Base-by-base conservation (phyloP, 2,329 filamentous ascomycete species). In the Tetracladium maxilliforme region DNA sequence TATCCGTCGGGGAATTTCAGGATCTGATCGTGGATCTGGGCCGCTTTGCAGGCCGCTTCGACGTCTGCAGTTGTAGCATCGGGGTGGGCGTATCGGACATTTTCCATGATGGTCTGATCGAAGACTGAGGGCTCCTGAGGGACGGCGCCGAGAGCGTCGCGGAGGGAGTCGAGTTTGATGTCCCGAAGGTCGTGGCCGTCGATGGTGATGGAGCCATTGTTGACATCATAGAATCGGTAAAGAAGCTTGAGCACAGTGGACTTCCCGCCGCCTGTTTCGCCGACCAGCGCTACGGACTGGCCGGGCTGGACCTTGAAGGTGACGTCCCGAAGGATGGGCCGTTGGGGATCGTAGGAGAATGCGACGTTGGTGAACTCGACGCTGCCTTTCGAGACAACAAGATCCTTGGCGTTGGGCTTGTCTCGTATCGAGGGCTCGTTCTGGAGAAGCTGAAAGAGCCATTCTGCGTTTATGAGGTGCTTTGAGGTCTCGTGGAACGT, bases 71-170 rank as follows among this genome's bases (percentile, higher is more conserved):
- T 75, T 1, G 78, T 79, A 8, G 78, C 83, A 15, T 65, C 51
- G 21, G 81, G 80, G 35, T 87, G 87, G 31, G 86, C 84, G 45
- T 94, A 93, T 47, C 74, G 78, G 32, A 94, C 58, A 44, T 94
- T 94, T 55, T 92, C 93, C 82, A 93, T 90, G 34, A 94, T 57
- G 2, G 79, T 78, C 48, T 93, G 86, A 47, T 93, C 93, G 64
- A 94, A 94, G 22, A 94, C 61, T 6, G 92, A 80, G 5, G 87
- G 94, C 42, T 98, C 90, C 49, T 98, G 90, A 2, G 90, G 90
- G 6, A 98, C 90, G 21, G 98, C 87, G 14, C 90, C 90, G 41
- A 98, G 94, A 45, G 86, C 78, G 31, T 70, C 67, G 37, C 90
- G 73, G 28, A 98, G 63, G n/a, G 84, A 93, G 51, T 94, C 82